Evolutionary conservation across 306 rosid species (phyloP).

Genomic region (Lathyrus tuberosus): DNA sequence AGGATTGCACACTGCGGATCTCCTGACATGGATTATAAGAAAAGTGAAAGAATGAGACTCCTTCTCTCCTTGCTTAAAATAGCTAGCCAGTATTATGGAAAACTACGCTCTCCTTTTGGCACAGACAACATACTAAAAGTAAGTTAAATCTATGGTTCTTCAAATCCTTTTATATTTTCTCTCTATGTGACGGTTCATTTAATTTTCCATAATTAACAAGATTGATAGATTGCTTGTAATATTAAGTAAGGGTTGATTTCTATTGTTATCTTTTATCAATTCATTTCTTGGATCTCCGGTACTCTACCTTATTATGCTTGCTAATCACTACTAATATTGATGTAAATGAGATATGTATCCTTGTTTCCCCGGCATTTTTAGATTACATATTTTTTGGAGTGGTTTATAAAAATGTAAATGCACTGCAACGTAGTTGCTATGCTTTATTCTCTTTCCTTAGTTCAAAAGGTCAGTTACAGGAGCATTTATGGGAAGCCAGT

Average conservation of each 20-base stretch:
- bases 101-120: conserved; percentile 92
- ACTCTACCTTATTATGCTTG: conserved; percentile 1
- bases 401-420: conserved; percentile 14
- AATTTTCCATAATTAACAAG: conserved; percentile 9
- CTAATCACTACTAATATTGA: background rate
- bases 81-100: conserved; percentile 88
- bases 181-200: conserved; percentile 9
- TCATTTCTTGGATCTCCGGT: conserved; percentile 4
- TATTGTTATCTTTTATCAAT: background rate
- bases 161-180: conserved; percentile 21
- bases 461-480: background rate
- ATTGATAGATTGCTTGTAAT: conserved; percentile 7
- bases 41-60: conserved; percentile 69
- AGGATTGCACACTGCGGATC: conserved; percentile 66
- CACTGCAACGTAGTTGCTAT: background rate
- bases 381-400: background rate
- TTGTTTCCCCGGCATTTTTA: background rate
- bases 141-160: conserved; percentile 33
- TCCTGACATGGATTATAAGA: conserved; percentile 62
- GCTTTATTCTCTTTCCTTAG: conserved; percentile 21
- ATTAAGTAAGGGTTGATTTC: conserved; percentile 6
- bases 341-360: background rate
- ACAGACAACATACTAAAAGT: conserved; percentile 62
- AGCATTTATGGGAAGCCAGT: background rate
- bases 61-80: conserved; percentile 86